Conservation (phyloP, 169 alveolate species). For the Eimeria falciformis region DNA sequence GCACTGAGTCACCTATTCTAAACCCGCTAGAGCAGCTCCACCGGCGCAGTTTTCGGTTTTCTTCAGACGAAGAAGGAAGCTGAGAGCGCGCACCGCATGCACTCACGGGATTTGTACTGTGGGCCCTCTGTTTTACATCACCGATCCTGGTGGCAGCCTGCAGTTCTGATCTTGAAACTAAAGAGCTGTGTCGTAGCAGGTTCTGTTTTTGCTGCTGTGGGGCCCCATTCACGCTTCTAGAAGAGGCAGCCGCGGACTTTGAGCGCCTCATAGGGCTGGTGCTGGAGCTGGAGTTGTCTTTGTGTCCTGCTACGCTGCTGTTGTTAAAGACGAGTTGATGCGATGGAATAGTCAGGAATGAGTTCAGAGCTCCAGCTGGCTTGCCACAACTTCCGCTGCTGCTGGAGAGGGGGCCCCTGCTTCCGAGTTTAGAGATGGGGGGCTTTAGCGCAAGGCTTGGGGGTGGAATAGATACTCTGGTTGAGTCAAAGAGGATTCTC, state of each 20-base stretch:
- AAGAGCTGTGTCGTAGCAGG: conserved; percentile 30
- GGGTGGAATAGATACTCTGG: conserved; percentile 45
- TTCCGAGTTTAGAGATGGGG: conserved; percentile 42
- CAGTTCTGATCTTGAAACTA: conserved; percentile 32
- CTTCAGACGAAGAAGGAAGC: conserved; percentile 25
- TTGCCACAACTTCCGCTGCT: not conserved
- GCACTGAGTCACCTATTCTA: conserved; percentile 24
- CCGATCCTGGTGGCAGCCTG: conserved; percentile 38
- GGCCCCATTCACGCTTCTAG: conserved; percentile 32
- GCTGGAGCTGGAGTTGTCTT: conserved; percentile 4
- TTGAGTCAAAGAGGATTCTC: conserved; percentile 1
- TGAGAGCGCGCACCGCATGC: conserved; percentile 31
- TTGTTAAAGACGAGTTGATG: not conserved
- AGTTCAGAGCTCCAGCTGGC: not conserved
- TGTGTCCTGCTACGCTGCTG: not conserved
- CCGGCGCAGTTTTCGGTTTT: conserved; percentile 10
- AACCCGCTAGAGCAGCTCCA: conserved; percentile 9
- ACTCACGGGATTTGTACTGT: conserved; percentile 17
- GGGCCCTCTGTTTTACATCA: conserved; percentile 50
- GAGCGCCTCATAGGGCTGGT: conserved; percentile 72
- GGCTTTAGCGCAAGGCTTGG: conserved; percentile 67
- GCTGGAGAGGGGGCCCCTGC: conserved; percentile 15
- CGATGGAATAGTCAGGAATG: conserved; percentile 51
- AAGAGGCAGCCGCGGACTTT: conserved; percentile 53
- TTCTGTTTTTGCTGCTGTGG: conserved; percentile 35